Evolutionary conservation across 2,329 filamentous ascomycete genomes (phyloP).

Genomic region (Tolypocladium ophioglossoides): DNA sequence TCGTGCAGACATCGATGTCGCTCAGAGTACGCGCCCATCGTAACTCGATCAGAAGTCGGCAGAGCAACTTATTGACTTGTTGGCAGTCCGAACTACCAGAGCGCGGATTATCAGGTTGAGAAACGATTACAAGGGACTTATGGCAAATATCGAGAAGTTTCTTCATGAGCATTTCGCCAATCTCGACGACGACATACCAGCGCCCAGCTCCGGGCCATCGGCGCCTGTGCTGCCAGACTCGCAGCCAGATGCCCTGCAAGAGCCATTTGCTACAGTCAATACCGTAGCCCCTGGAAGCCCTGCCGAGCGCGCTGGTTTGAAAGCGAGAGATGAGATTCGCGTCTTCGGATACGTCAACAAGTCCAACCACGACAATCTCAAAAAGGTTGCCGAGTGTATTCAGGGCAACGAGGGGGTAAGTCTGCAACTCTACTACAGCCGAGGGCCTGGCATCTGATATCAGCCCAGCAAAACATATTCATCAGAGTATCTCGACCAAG

Average conservation of each 20-base stretch:
- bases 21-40: constrained; percentile 58
- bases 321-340: constrained; percentile 68
- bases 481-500: constrained; percentile 52
- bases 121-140: constrained; percentile 89
- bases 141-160: constrained; percentile 70
- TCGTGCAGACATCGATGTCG: constrained; percentile 85
- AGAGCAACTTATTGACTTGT: constrained; percentile 3
- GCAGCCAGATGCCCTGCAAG: constrained; percentile 13
- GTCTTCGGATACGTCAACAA: constrained; percentile 78
- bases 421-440: constrained; percentile 12
- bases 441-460: constrained; percentile 12
- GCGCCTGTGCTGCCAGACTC: constrained; percentile 22
- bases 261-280: constrained; percentile 80
- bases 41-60: background rate
- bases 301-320: constrained; percentile 71
- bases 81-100: constrained; percentile 78
- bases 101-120: constrained; percentile 79
- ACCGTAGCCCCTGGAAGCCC: constrained; percentile 69
- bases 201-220: constrained; percentile 8
- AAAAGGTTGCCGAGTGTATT: constrained; percentile 80
- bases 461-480: constrained; percentile 51
- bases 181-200: constrained; percentile 35
- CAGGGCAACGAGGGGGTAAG: constrained; percentile 82
- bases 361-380: constrained; percentile 76
- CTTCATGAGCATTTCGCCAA: constrained; percentile 88